Evolutionary conservation across 306 rosid species (phyloP).

Genomic region (Gynostemma pentaphyllum): DNA sequence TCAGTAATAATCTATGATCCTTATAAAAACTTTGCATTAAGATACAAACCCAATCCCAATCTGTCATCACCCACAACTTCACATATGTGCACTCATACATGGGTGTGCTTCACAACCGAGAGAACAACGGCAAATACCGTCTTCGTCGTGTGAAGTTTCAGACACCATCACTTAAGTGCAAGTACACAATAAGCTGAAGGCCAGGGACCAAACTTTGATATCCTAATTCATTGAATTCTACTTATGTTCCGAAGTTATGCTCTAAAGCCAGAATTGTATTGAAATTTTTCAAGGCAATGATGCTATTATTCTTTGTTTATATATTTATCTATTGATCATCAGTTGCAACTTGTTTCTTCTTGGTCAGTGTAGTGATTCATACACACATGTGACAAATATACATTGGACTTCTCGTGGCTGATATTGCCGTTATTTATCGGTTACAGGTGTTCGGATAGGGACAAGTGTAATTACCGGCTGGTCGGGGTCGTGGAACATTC

Average conservation of each 20-base stretch:
- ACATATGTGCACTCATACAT: not conserved
- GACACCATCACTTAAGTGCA: not conserved
- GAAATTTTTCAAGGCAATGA: not conserved
- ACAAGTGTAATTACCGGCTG: constrained; percentile 45
- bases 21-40: not conserved
- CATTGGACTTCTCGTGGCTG: too few species aligned
- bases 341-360: not conserved
- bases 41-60: not conserved
- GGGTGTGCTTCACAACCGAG: not conserved
- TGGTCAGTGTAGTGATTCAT: not conserved
- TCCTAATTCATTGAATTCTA: not conserved
- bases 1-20: not conserved
- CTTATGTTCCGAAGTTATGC: not conserved
- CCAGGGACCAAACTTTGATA: not conserved
- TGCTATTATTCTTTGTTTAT: not conserved
- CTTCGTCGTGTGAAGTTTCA: not conserved
- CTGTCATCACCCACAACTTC: not conserved
- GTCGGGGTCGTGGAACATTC: constrained; percentile 76
- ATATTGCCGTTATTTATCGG: not conserved
- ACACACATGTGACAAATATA: too few species aligned
- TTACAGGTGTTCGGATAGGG: constrained; percentile 41
- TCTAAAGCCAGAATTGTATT: not conserved
- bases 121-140: not conserved
- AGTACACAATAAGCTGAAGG: not conserved
- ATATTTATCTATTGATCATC: not conserved